A percentile compares a stretch with the other conserved stretches of the same genome.
Conservation (phyloP, 345 rosid genomes). For the Eucalyptus rudis region DNA sequence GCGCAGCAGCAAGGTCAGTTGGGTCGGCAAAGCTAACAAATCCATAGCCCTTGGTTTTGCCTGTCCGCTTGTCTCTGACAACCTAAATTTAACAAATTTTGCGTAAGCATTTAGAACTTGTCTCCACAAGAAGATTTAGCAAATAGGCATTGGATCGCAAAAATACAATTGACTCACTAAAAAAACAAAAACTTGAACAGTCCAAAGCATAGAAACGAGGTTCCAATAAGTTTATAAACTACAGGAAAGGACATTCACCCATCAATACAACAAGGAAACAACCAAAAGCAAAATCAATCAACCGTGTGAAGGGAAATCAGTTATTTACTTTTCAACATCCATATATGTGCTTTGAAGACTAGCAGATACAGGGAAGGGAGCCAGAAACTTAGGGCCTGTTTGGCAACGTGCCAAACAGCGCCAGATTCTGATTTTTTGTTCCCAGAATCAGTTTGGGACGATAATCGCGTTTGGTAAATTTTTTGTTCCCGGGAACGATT, state of each 20-base stretch:
- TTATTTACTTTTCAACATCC: background rate
- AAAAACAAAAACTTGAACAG: background rate
- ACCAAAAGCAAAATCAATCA: background rate
- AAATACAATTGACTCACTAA: background rate
- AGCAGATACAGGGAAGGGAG: background rate
- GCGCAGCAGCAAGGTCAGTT: conserved; percentile 77
- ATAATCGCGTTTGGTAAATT: too few species aligned
- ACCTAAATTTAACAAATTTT: conserved; percentile 25
- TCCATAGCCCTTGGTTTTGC: conserved; percentile 97
- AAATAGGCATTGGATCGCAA: background rate
- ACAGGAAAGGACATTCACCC: background rate
- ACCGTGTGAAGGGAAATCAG: background rate
- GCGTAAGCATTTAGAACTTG: background rate
- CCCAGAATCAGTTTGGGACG: too few species aligned
- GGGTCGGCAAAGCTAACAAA: conserved; percentile 93
- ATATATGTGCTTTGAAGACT: background rate
- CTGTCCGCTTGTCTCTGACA: conserved; percentile 91
- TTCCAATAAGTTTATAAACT: background rate
- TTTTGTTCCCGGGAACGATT: too few species aligned
- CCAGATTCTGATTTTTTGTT: too few species aligned
- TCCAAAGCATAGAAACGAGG: background rate
- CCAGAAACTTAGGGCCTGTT: too few species aligned
- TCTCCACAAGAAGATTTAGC: background rate
- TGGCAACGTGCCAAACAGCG: too few species aligned
- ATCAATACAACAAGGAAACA: background rate